Percentiles rank a stretch among this genome's conserved stretches.
Conservation (phyloP, 1,139 yeast genomes). For the Saccharomyces hybrid region DNA sequence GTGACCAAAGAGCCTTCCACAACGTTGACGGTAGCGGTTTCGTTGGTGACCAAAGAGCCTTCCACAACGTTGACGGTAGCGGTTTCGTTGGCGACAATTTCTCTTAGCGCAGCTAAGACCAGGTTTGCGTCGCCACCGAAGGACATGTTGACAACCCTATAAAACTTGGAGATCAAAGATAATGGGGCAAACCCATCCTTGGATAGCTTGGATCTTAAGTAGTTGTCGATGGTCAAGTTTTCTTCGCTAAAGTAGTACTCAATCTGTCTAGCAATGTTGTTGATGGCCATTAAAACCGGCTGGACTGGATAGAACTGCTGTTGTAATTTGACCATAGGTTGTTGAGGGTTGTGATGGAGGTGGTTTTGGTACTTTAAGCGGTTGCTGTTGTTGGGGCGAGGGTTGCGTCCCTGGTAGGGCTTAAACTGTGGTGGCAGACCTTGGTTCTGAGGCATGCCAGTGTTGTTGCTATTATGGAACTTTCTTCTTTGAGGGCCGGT, state of each 20-base stretch:
- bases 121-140: slow-evolving; percentile 30
- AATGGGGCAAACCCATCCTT: slow-evolving; percentile 31
- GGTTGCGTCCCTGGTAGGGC: neutral
- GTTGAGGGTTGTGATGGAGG: slow-evolving; percentile 7
- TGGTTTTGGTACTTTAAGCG: slow-evolving; percentile 1
- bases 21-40: slow-evolving; percentile 3
- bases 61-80: slow-evolving; percentile 28
- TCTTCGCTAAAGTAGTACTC: slow-evolving; percentile 87
- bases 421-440: neutral
- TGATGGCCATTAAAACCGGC: slow-evolving; percentile 33
- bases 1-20: slow-evolving; percentile 14
- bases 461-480: slow-evolving; percentile 1
- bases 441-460: neutral
- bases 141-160: slow-evolving; percentile 31
- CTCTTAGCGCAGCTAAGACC: slow-evolving; percentile 31
- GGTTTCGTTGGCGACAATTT: slow-evolving; percentile 27
- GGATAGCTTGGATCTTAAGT: slow-evolving; percentile 26
- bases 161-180: slow-evolving; percentile 27
- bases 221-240: slow-evolving; percentile 45
- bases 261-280: slow-evolving; percentile 48
- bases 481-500: slow-evolving; percentile 5
- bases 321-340: slow-evolving; percentile 15
- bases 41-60: slow-evolving; percentile 11
- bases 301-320: slow-evolving; percentile 15
- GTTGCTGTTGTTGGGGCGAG: slow-evolving; percentile 1